Percentiles rank a stretch among this genome's conserved stretches.
phyloP scores from a whole-genome alignment of 257 asterid species.

The Scutellaria baicalensis region DNA sequence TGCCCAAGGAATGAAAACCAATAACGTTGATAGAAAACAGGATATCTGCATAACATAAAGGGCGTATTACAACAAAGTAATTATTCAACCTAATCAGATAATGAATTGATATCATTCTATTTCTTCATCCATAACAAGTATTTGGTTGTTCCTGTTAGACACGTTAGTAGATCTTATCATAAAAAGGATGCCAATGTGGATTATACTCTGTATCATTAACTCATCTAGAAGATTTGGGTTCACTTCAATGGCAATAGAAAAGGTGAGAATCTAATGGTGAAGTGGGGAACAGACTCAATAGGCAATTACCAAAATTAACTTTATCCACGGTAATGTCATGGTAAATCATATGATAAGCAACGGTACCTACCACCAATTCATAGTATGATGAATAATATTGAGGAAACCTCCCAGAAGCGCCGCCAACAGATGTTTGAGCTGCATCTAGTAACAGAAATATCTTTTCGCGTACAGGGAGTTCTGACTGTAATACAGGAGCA shows the following conservation, averaged over 20 bases:
- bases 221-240: neutral
- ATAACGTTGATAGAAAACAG: neutral
- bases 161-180: neutral
- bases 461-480: slow-evolving; percentile 74
- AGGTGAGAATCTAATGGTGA: neutral
- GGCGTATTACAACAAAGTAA: neutral
- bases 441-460: slow-evolving; percentile 91
- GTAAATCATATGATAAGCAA: slow-evolving; percentile 1
- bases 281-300: neutral
- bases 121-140: too few relatives aligned
- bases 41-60: neutral
- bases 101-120: too few relatives aligned
- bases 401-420: slow-evolving; percentile 90
- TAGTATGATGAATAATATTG: slow-evolving; percentile 82
- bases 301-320: neutral
- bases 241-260: neutral
- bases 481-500: slow-evolving; percentile 45
- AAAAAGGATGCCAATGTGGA: neutral
- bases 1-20: neutral
- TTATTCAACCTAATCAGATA: neutral
- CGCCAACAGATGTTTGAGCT: slow-evolving; percentile 94
- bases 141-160: too few relatives aligned
- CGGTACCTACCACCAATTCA: slow-evolving; percentile 82
- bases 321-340: neutral
- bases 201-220: neutral